Conservation (phyloP, 257 asterid species). For the Scutellaria barbata region DNA sequence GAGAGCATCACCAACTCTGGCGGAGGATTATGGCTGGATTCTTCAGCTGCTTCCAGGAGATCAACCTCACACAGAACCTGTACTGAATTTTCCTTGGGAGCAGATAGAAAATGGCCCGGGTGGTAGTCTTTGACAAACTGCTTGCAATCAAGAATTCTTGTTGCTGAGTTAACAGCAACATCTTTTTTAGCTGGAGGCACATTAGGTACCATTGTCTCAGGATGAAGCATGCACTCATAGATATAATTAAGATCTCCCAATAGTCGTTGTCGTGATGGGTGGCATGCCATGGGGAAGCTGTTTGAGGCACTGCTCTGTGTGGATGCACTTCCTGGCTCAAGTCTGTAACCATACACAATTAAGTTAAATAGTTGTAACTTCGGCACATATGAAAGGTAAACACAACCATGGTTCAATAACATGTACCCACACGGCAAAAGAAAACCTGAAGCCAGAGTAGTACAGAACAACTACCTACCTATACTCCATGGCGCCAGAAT, state of each 20-base stretch:
- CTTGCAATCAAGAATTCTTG: constrained; percentile 78
- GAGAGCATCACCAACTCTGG: constrained; percentile 72
- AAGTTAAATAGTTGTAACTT: background rate
- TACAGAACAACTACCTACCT: constrained; percentile 49
- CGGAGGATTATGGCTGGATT: constrained; percentile 61
- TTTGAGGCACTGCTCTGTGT: constrained; percentile 33
- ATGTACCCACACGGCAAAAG: background rate
- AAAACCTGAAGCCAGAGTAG: background rate
- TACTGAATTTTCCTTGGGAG: constrained; percentile 47
- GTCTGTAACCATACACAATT: constrained; percentile 50
- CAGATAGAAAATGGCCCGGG: constrained; percentile 46
- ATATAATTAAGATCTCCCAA: constrained; percentile 68
- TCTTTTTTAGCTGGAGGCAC: constrained; percentile 53
- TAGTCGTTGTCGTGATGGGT: constrained; percentile 70
- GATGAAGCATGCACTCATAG: constrained; percentile 73
- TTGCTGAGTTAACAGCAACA: constrained; percentile 56
- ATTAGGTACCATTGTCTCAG: constrained; percentile 56
- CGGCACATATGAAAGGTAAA: background rate
- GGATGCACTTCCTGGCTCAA: constrained; percentile 69
- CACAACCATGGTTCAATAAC: background rate
- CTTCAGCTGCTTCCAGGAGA: constrained; percentile 62
- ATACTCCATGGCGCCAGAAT: constrained; percentile 84
- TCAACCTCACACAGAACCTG: constrained; percentile 82
- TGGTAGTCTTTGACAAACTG: constrained; percentile 84
- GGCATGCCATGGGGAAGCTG: constrained; percentile 35